A percentile compares a stretch with the other conserved stretches of the same genome.
phyloP scores from a whole-genome alignment of 371 early-diverging fungal species.

The Zancudomyces culisetae region DNA sequence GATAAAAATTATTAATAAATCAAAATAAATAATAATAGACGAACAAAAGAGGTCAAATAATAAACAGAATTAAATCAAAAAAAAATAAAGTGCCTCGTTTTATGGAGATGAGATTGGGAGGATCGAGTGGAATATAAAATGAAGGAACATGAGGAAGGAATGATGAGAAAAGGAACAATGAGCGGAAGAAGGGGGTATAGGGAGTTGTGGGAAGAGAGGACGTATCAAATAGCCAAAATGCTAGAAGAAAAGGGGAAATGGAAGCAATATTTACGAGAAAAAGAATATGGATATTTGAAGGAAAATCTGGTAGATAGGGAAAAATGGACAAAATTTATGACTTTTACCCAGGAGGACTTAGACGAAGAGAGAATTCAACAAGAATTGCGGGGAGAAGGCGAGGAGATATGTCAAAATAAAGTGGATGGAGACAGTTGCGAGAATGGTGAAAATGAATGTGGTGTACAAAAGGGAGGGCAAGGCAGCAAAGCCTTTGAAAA shows the following conservation, averaged over 20 bases:
- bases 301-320: slow-evolving; percentile 13
- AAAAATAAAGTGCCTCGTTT: too few species aligned
- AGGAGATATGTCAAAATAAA: neutral
- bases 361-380: neutral
- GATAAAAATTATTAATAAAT: too few species aligned
- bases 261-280: slow-evolving; percentile 10
- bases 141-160: neutral
- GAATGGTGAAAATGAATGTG: neutral
- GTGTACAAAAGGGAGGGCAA: slow-evolving; percentile 12
- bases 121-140: too few species aligned
- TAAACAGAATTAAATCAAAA: too few species aligned
- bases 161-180: neutral
- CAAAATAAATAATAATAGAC: too few species aligned
- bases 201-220: slow-evolving; percentile 12
- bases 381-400: neutral
- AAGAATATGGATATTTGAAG: slow-evolving; percentile 12
- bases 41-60: too few species aligned
- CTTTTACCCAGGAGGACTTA: neutral
- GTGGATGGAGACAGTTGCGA: neutral
- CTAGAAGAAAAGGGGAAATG: slow-evolving; percentile 17
- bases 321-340: slow-evolving; percentile 19
- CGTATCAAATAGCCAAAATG: slow-evolving; percentile 17
- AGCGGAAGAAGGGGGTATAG: neutral
- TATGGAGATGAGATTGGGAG: neutral
- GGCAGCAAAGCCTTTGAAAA: slow-evolving; percentile 11